These are phyloP conservation scores for Boeremia lycopersici DNA, from an alignment of 2,329 filamentous ascomycete species.

Conservation along the genomic window DNA sequence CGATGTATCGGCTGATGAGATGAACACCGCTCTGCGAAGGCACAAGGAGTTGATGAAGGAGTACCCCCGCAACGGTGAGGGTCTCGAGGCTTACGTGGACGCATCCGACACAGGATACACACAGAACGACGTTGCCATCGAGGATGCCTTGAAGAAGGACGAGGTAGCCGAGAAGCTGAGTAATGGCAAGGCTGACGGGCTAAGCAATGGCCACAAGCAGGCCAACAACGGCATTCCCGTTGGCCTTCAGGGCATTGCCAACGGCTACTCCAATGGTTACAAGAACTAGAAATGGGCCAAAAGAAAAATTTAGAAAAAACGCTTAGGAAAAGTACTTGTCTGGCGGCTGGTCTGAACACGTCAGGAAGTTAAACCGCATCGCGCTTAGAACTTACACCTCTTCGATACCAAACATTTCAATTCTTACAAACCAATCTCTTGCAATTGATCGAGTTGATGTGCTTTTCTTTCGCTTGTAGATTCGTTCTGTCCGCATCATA, in stretches of 20 bases:
- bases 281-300: conserved; percentile 28
- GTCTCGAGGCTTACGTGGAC: conserved; percentile 73
- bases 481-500: not conserved
- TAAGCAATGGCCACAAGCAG: conserved; percentile 27
- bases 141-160: conserved; percentile 32
- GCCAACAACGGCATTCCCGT: conserved; percentile 19
- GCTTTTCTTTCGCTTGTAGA: no score
- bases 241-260: conserved; percentile 31
- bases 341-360: not conserved
- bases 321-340: conserved; percentile 10
- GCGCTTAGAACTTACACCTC: conserved; percentile 9
- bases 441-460: not conserved
- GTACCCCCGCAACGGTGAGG: conserved; percentile 68
- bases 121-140: conserved; percentile 51
- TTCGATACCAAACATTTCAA: conserved; percentile 10
- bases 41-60: conserved; percentile 69
- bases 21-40: conserved; percentile 63
- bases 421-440: not conserved
- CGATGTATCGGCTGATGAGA: conserved; percentile 66
- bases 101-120: conserved; percentile 69
- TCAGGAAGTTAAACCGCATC: conserved; percentile 4
- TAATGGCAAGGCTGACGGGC: conserved; percentile 29
- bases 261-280: conserved; percentile 41
- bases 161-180: conserved; percentile 32
- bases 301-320: not conserved